phyloP scores from a whole-genome alignment of 148 eudicot genomes.

The Rhododendron henanense region DNA sequence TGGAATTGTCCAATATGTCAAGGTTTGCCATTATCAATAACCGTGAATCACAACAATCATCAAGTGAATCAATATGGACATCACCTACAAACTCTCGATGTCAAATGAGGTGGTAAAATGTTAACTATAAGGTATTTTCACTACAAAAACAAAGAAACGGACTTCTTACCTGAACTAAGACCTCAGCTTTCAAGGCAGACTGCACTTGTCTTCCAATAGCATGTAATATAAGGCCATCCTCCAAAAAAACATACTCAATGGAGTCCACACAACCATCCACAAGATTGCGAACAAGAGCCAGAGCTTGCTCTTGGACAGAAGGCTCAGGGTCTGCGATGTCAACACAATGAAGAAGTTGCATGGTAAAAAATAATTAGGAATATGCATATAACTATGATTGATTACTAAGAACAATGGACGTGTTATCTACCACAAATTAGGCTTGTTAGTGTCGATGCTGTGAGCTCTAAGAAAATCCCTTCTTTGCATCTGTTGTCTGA shows the following conservation, averaged over 20 bases:
- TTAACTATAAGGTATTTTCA: not conserved
- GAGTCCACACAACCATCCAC: constrained; percentile 71
- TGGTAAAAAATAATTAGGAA: not conserved
- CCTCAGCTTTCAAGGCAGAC: constrained; percentile 48
- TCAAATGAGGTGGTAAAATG: not conserved
- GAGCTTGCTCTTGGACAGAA: constrained; percentile 90
- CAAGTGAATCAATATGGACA: not conserved
- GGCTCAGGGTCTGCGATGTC: constrained; percentile 66
- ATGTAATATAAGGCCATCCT: constrained; percentile 58
- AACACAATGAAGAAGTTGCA: constrained; percentile 1
- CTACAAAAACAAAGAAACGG: not conserved
- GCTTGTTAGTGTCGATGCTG: constrained; percentile 63
- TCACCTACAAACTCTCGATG: not conserved
- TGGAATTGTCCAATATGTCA: not conserved
- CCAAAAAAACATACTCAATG: constrained; percentile 57
- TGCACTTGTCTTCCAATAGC: constrained; percentile 68
- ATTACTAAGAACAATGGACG: not conserved
- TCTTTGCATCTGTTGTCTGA: constrained; percentile 62
- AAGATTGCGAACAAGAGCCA: constrained; percentile 76
- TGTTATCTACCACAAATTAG: constrained; percentile 63
- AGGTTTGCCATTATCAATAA: not conserved
- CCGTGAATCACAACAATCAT: not conserved
- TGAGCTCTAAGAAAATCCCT: constrained; percentile 54
- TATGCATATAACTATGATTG: not conserved
- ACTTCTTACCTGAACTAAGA: constrained; percentile 73